Percentiles rank a stretch among this genome's conserved stretches.
Conservation (phyloP, 1,284 basidiomycete species). For the Peniophora sp. region DNA sequence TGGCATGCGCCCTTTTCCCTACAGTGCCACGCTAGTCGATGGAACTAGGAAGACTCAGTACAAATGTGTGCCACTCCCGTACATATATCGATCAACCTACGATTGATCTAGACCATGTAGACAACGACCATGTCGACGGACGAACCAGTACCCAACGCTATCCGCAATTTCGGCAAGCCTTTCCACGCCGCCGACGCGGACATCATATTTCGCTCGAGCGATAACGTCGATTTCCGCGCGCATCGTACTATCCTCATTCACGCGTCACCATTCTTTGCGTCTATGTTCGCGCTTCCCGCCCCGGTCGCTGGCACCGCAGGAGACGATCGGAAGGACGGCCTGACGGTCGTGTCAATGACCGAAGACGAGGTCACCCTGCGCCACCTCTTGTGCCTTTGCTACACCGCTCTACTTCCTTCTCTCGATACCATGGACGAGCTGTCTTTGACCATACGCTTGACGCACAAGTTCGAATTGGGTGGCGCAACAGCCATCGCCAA, state of each 20-base stretch:
- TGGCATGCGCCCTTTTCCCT: no score
- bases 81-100: no score
- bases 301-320: background rate
- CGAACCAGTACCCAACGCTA: no score
- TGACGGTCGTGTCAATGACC: background rate
- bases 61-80: no score
- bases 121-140: no score
- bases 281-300: slow-evolving; percentile 2
- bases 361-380: background rate
- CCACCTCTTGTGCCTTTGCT: background rate
- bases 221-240: slow-evolving; percentile 4
- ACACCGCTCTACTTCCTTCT: background rate
- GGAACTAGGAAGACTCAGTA: no score
- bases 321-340: background rate
- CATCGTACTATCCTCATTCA: background rate
- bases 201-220: slow-evolving; percentile 5
- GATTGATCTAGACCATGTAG: no score
- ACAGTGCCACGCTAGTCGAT: no score
- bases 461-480: slow-evolving; percentile 4
- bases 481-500: background rate
- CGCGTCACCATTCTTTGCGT: slow-evolving; percentile 2
- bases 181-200: background rate
- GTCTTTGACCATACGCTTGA: slow-evolving; percentile 1
- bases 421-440: background rate
- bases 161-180: background rate